Base-by-base conservation (phyloP, 768 basidiomycete genomes). In the Russula brevipes region DNA sequence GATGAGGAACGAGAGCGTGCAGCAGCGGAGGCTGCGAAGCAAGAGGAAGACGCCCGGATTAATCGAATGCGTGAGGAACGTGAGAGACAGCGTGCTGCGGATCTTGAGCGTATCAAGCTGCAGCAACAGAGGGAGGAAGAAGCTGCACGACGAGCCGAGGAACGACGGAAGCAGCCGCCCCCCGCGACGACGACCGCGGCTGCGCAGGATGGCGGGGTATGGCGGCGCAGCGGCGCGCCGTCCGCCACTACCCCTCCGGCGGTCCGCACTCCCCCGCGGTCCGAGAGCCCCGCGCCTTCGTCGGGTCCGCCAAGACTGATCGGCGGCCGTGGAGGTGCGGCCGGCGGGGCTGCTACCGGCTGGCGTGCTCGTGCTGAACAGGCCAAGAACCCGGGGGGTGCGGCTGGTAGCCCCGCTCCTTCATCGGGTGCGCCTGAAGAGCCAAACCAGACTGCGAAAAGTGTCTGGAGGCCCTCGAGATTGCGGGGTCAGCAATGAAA, bases 121-220 rank as follows among this genome's bases (percentile, higher is more conserved):
- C 87, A 83, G 65, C 75, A 74, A 12, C 81, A 85, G 67, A 81
- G 86, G 44, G 89, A 89, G 68, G 85, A 86, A 1, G 82, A 72
- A 57, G 74, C 77, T 76, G 57, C 77, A 80, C 61, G 42, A 17
- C 82, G 83, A 55, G 75, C 76, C 4, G 69, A 75, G 8, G 74
- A 72, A 39, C 64, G 69, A 55, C 72, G 69, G 45, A 62, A 51
- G 24, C 78, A 80, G 62, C 77, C 74, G 38, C 53, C 70, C 54
- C 71, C 69, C 54, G 68, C 71, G 6, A 24, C 24, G 24, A 68
- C 76, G 12, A 55, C 67, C 38, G 67, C 69, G 31, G 68, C 75
- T 12, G 66, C 71, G 72, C 67, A 60, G 60, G 2, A 74, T 70
- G 39, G 68, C 70, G 44, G 71, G 71, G 24, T 24, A 24, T 68